Base-by-base conservation (phyloP, 192 early-diverging fungal genomes). In the Mortierella alpina region DNA sequence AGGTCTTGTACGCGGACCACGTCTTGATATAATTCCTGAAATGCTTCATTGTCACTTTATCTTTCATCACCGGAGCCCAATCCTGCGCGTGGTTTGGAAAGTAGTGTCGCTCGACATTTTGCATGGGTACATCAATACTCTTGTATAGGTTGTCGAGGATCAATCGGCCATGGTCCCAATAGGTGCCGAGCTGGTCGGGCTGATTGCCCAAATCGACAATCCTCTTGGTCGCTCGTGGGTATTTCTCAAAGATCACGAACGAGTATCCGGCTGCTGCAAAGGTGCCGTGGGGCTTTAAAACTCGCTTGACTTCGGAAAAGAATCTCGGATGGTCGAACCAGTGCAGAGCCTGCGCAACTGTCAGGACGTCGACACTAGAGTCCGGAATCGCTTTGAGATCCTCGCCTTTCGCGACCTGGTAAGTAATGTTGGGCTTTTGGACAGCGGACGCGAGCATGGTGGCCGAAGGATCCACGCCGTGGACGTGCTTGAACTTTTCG, bases 301-400 rank as follows among this genome's bases (percentile, higher is more conserved):
- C 87, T n/a, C 88, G 85, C 57, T 85, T 83, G 50, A 82, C 75
- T 63, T 90, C 88, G 6, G 84, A 76, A 59, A 87, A 91, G 70
- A 92, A 92, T 13, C 49, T 50, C 18, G 78, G 70, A 31, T 86
- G 82, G 42, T 90, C 82, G 22, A 92, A 86, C 90, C 90, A 92
- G 57, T 90, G 87, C 45, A 85, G 63, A 0, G 86, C 85, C 22
- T 89, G 85, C 2, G 84, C 86, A 2, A 81, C 59, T 0, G 87
- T 87, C 12, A 90, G 59, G 22, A 89, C 54, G 69, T 90, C 89
- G 11, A 88, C 70, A 12, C 70, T 74, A 2, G 45, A 58, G 12
- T 63, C 60, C 10, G 62, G 41, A 13, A 87, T 70, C 54, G 46
- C 65, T 0, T 67, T 65, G 6, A 87, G 60, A 49, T 86, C 82